Conservation (phyloP, 169 alveolate species). For the Eimeria sp. region DNA sequence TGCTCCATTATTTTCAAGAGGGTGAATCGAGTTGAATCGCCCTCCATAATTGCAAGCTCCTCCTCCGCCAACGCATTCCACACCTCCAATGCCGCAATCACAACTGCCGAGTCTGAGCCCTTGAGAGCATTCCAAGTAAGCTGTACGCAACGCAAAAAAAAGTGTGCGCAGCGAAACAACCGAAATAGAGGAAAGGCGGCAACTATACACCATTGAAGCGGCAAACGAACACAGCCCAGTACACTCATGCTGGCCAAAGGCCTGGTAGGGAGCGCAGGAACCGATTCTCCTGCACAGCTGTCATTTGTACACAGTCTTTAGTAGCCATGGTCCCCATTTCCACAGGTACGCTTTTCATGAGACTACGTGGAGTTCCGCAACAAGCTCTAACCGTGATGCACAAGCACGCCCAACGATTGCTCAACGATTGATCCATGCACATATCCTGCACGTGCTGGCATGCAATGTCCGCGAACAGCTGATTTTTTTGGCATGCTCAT, state of each 20-base stretch:
- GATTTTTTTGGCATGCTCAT: background rate
- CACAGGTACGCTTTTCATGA: background rate
- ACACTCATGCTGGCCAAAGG: background rate
- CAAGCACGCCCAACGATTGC: background rate
- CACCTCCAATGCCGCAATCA: slow-evolving; percentile 82
- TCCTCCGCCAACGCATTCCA: slow-evolving; percentile 83
- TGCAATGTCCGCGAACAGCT: background rate
- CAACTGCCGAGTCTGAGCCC: slow-evolving; percentile 71
- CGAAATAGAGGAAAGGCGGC: background rate
- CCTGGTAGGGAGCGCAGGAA: background rate
- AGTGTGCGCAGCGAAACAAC: background rate
- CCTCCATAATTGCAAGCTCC: slow-evolving; percentile 71
- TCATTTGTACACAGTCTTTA: background rate
- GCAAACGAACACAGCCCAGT: background rate
- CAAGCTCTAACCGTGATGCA: background rate
- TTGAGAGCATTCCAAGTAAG: slow-evolving; percentile 78
- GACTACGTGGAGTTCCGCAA: background rate
- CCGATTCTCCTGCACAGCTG: background rate
- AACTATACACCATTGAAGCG: background rate
- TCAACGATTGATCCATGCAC: too few species aligned
- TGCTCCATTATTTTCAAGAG: slow-evolving; percentile 70
- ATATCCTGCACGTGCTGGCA: background rate
- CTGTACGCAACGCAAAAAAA: background rate
- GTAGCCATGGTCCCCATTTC: background rate
- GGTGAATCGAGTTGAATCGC: slow-evolving; percentile 30